Conservation (phyloP, 768 basidiomycete genomes). For the Tricholoma matsutake region DNA sequence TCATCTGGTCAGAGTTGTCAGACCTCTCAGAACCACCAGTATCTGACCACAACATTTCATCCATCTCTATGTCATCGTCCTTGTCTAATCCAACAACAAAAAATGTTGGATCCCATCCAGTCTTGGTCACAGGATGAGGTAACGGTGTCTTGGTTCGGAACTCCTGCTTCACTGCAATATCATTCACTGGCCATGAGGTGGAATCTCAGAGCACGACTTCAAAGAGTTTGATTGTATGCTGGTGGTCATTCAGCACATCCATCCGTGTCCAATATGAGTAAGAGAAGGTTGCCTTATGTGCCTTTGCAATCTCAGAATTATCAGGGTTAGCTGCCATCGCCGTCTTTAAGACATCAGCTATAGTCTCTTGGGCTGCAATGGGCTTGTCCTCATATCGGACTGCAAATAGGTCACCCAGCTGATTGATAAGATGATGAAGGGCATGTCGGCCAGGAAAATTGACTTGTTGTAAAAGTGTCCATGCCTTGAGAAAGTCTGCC, state of each 20-base stretch:
- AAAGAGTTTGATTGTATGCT: neutral
- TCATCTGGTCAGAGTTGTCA: no score
- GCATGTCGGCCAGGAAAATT: neutral
- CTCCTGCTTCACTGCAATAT: neutral
- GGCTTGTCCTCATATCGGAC: neutral
- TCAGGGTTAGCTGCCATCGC: neutral
- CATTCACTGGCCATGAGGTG: neutral
- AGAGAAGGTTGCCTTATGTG: neutral
- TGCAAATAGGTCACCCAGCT: no score
- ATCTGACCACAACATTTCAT: no score
- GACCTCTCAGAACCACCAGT: no score
- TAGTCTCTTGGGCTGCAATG: neutral
- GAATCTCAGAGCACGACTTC: neutral
- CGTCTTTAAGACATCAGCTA: neutral
- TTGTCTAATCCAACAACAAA: no score
- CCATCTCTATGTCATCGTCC: no score
- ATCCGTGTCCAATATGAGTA: neutral
- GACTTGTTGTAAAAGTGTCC: neutral
- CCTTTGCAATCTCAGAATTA: neutral
- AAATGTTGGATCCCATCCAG: neutral
- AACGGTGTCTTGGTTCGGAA: neutral
- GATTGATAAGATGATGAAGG: no score
- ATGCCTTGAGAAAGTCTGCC: neutral
- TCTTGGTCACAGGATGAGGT: neutral
- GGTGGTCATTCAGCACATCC: neutral